A percentile compares a stretch with the other conserved stretches of the same genome.
These are phyloP conservation scores for Pseudocercospora ulei DNA, from an alignment of 2,329 filamentous ascomycete species.

Conservation along the genomic window DNA sequence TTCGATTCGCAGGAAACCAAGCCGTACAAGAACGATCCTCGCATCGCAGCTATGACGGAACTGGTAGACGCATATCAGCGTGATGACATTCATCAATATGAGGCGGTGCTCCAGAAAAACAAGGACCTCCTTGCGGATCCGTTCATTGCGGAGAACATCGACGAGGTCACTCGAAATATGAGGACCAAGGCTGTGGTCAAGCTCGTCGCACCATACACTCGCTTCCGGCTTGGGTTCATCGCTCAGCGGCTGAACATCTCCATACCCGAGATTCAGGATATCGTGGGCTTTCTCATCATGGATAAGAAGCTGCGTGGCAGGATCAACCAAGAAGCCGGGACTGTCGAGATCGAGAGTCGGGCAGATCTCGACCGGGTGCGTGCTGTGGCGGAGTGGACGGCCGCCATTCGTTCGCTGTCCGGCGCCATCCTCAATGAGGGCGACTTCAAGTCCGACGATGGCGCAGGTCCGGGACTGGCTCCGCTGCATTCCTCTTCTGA, in stretches of 20 bases:
- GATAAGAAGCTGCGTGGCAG: conserved; percentile 77
- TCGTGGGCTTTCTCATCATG: conserved; percentile 86
- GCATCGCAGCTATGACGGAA: conserved; percentile 94
- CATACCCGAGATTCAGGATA: conserved; percentile 80
- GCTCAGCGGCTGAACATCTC: conserved; percentile 79
- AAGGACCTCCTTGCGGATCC: conserved; percentile 80
- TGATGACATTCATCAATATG: conserved; percentile 87
- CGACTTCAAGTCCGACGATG: conserved; percentile 52
- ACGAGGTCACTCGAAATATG: conserved; percentile 97
- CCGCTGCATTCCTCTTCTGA: conserved; percentile 14
- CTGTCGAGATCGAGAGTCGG: conserved; percentile 66
- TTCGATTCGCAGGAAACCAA: conserved; percentile 99
- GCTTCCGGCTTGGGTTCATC: conserved; percentile 81
- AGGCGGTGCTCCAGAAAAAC: conserved; percentile 76
- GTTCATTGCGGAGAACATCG: conserved; percentile 98
- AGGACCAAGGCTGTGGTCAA: conserved; percentile 90
- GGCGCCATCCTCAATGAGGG: conserved; percentile 64
- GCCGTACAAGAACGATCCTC: conserved; percentile 89
- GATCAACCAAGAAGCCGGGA: conserved; percentile 80
- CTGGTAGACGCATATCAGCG: conserved; percentile 93
- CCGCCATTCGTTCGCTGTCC: conserved; percentile 60
- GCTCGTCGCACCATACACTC: conserved; percentile 86
- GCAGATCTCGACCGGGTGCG: conserved; percentile 64
- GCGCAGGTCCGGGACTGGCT: conserved; percentile 14
- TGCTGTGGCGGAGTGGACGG: conserved; percentile 63